Conservation (phyloP, 2,329 filamentous ascomycete genomes). For the Aspergillus fijiensis region DNA sequence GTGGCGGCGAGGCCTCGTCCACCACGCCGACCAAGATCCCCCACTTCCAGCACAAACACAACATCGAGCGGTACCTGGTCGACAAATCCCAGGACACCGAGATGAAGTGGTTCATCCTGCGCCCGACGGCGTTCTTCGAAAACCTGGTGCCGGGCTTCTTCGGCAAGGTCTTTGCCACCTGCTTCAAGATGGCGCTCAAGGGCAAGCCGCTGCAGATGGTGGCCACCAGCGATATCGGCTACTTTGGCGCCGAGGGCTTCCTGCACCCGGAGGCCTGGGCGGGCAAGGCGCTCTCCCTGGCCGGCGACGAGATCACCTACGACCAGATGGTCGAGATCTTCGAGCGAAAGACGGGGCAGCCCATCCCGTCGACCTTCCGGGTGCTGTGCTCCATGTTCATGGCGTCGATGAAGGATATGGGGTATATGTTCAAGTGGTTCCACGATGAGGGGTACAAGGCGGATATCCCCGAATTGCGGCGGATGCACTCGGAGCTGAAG, state of each 20-base stretch:
- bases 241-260: slow-evolving; percentile 53
- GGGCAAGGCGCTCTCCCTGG: slow-evolving; percentile 39
- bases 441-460: slow-evolving; percentile 48
- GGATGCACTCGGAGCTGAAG: slow-evolving; percentile 47
- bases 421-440: slow-evolving; percentile 55
- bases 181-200: slow-evolving; percentile 41
- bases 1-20: slow-evolving; percentile 56
- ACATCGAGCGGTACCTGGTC: slow-evolving; percentile 63
- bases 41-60: slow-evolving; percentile 63
- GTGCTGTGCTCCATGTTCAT: slow-evolving; percentile 43
- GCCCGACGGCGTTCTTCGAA: slow-evolving; percentile 64
- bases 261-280: slow-evolving; percentile 47
- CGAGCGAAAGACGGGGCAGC: slow-evolving; percentile 46
- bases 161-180: slow-evolving; percentile 50
- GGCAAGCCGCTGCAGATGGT: slow-evolving; percentile 48
- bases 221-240: slow-evolving; percentile 51
- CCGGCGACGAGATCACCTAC: slow-evolving; percentile 54
- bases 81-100: slow-evolving; percentile 37
- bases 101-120: slow-evolving; percentile 63
- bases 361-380: slow-evolving; percentile 44
- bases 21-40: slow-evolving; percentile 57
- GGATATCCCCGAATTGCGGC: slow-evolving; percentile 45
- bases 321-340: slow-evolving; percentile 48
- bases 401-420: slow-evolving; percentile 46
- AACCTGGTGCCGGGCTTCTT: slow-evolving; percentile 50